phyloP scores from a whole-genome alignment of 2,329 filamentous ascomycete species.

The Bipolaris oryzae region DNA sequence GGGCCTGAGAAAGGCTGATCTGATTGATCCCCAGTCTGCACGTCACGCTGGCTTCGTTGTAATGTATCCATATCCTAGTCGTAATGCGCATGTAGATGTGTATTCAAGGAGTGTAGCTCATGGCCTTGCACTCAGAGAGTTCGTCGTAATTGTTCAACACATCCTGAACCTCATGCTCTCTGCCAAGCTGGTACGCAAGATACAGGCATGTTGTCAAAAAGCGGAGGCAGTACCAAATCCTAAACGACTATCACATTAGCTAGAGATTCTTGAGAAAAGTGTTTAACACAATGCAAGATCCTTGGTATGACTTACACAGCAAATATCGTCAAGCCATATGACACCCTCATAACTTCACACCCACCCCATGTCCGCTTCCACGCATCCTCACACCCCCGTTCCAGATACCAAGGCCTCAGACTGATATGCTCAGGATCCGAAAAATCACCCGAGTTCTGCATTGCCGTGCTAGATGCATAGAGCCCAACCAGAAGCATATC shows the following conservation, averaged over 20 bases:
- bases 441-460: conserved; percentile 21
- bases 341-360: conserved; percentile 13
- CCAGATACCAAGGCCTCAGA: conserved; percentile 27
- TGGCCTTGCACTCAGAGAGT: not conserved
- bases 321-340: conserved; percentile 16
- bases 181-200: conserved; percentile 17
- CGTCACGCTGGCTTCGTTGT: no score
- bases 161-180: conserved; percentile 10
- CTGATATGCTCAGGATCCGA: conserved; percentile 22
- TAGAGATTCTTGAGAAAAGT: not conserved
- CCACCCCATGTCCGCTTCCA: not conserved
- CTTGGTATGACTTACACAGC: conserved; percentile 16
- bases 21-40: no score
- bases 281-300: not conserved
- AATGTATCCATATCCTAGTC: no score
- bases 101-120: no score
- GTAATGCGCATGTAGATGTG: not conserved
- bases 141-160: not conserved
- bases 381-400: conserved; percentile 16
- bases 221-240: conserved; percentile 20
- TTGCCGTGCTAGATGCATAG: conserved; percentile 20
- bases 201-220: conserved; percentile 22
- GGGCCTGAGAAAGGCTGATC: no score
- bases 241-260: not conserved
- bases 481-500: conserved; percentile 23